A percentile compares a stretch with the other conserved stretches of the same genome.
Conservation (phyloP, 331 rosid genomes). For the Malus hybrid region DNA sequence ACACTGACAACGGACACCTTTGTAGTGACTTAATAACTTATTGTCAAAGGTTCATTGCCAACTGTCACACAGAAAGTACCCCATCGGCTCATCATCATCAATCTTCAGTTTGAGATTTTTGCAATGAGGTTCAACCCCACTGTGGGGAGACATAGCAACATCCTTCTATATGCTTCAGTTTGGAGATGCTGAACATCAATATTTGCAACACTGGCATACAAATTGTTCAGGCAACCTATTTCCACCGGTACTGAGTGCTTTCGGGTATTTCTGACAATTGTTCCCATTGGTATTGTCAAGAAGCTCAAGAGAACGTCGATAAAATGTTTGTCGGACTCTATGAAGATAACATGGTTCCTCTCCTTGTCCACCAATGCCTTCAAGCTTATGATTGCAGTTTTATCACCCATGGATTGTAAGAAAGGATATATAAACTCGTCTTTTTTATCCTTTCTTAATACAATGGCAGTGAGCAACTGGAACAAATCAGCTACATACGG, state of each 20-base stretch:
- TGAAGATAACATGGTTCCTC: neutral
- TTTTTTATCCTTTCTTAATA: neutral
- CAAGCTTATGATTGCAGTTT: neutral
- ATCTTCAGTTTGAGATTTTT: neutral
- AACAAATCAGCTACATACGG: neutral
- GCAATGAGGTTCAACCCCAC: neutral
- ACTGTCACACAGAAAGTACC: neutral
- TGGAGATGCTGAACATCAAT: neutral
- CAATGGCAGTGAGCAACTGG: neutral
- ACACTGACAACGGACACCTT: neutral
- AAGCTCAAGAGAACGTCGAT: constrained; percentile 1
- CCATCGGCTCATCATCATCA: neutral
- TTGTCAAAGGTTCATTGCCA: neutral
- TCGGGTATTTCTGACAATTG: neutral
- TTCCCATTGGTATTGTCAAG: neutral
- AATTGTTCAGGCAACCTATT: neutral
- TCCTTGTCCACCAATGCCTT: constrained; percentile 1
- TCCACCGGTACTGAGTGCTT: neutral
- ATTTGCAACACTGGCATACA: neutral
- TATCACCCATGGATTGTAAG: neutral
- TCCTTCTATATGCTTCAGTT: neutral
- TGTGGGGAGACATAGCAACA: neutral
- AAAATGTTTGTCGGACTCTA: neutral
- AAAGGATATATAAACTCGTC: neutral
- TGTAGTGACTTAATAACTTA: neutral